Evolutionary conservation across 257 asterid species (phyloP), one percentile per base, ranked within the genome.

Genomic region (Nicotiana paniculata): DNA sequence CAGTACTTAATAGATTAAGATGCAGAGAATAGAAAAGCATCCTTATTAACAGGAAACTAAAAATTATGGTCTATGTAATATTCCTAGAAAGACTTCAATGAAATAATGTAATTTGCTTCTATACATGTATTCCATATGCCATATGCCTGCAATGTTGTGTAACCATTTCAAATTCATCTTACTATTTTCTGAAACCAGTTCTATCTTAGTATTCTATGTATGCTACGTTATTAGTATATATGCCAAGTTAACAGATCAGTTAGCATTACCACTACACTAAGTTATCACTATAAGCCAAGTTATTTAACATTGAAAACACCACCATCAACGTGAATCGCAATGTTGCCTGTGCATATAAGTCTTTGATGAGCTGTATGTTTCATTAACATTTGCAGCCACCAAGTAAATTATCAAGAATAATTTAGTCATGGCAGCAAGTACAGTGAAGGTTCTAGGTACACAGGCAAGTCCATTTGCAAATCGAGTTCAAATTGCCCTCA

Each of bases 401-500:
- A 24, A 72, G 63, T 18, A 57, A 54, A 24, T 24, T 46, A 46
- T 24, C 79, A 24, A 74, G 43, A 26, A 74, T 30, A 21, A 24
- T 74, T 74, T 74, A 5, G 61, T 46, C 51, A 86, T 86, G 89
- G 77, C 77, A 24, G 6, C 79, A 15, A 63, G 18, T 30, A 81
- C 57, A 5, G 85, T 84, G 30, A 86, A 82, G 58, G 62, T 86
- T 72, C 43, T 86, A 55, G 86, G 86, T 26, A 48, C 81, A 33
- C 58, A 69, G 76, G 33, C 86, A 32, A 86, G 89, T 59, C 87
- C 89, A 21, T 86, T 3, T 54, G 85, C 75, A 17, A 61, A 48
- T 21, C 35, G 87, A 59, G 86, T 83, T 59, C 48, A 3, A 32
- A 81, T 86, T 37, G 85, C 87, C 15, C 83, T 86, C 24, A 86